Conservation (phyloP, 139 green algal genomes). For the Ulvella scutata region DNA sequence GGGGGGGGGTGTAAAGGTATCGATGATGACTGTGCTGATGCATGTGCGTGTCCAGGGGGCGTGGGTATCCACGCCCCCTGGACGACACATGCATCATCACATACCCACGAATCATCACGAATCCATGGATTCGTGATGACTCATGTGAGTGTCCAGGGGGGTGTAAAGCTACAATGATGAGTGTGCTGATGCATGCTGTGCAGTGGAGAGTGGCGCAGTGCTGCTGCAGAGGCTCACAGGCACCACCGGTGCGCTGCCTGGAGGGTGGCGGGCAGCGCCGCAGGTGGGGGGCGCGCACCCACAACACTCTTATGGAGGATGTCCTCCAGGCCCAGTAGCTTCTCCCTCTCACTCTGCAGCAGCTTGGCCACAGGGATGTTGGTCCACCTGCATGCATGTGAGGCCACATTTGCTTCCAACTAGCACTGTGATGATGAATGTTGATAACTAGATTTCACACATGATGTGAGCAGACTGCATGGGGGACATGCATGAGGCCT, state of each 20-base stretch:
- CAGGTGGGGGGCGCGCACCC: constrained; percentile 47
- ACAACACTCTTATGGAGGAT: constrained; percentile 81
- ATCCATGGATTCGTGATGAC: too few species aligned
- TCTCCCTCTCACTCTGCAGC: constrained; percentile 70
- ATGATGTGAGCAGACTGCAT: neutral
- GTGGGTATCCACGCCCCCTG: too few species aligned
- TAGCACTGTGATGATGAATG: constrained; percentile 21
- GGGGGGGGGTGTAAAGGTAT: neutral
- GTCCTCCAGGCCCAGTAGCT: constrained; percentile 81
- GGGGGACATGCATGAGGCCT: neutral
- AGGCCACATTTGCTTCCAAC: constrained; percentile 73
- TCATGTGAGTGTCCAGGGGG: too few species aligned
- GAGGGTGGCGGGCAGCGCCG: constrained; percentile 44
- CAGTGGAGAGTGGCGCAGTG: neutral
- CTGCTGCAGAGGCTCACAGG: constrained; percentile 30
- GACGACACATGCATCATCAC: too few species aligned
- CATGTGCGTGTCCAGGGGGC: too few species aligned
- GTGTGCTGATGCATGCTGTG: constrained; percentile 27
- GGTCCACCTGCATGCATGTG: too few species aligned
- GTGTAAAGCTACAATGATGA: too few species aligned
- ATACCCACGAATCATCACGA: too few species aligned
- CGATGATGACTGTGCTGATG: too few species aligned
- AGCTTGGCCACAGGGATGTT: constrained; percentile 80
- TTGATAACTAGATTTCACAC: neutral
- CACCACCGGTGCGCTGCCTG: constrained; percentile 21